Evolutionary conservation across 306 rosid species (phyloP).

Genomic region (Dicorynia guianensis): DNA sequence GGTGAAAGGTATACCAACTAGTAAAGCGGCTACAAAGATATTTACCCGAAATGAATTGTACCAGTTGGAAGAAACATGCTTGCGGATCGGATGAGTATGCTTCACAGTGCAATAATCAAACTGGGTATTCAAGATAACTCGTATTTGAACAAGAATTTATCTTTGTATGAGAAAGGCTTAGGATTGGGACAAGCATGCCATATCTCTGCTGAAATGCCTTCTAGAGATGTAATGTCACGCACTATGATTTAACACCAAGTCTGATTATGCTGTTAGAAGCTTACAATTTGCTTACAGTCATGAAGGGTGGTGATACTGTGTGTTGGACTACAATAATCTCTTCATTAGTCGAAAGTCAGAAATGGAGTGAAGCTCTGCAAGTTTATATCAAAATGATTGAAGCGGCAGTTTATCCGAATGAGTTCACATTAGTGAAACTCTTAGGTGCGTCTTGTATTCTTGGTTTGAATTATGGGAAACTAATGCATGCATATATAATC

Average conservation of each 20-base stretch:
- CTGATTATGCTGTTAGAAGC: constrained; percentile 49
- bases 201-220: constrained; percentile 77
- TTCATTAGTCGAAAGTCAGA: constrained; percentile 55
- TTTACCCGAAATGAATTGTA: constrained; percentile 36
- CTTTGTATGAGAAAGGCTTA: constrained; percentile 61
- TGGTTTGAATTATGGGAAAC: constrained; percentile 58
- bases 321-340: constrained; percentile 76
- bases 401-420: constrained; percentile 57
- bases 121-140: constrained; percentile 61
- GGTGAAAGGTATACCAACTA: constrained; percentile 32
- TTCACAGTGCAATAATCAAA: constrained; percentile 70
- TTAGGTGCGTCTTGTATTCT: constrained; percentile 49
- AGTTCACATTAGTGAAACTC: constrained; percentile 68
- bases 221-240: constrained; percentile 74
- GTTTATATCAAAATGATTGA: constrained; percentile 57
- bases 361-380: constrained; percentile 60
- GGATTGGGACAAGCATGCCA: constrained; percentile 61
- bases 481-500: constrained; percentile 62
- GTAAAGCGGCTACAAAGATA: constrained; percentile 42
- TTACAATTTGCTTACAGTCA: constrained; percentile 44
- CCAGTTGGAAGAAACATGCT: constrained; percentile 54
- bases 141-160: constrained; percentile 61
- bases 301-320: constrained; percentile 58
- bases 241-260: constrained; percentile 63
- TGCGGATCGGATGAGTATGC: constrained; percentile 57